phyloP scores from a whole-genome alignment of 2,329 filamentous ascomycete genomes.

The Exophiala oligosperma region DNA sequence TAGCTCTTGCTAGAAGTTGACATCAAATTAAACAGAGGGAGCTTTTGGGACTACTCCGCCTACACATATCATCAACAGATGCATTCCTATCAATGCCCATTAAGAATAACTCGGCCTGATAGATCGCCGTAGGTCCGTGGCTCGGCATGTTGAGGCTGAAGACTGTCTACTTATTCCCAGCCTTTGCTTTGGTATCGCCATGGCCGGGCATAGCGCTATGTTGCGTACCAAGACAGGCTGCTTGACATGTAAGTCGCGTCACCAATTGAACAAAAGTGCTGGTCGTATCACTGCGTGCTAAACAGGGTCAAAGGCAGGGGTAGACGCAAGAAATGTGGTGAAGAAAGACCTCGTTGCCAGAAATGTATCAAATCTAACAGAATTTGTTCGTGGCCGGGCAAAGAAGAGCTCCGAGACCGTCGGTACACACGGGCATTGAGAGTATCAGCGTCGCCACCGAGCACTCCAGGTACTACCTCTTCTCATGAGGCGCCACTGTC shows the following conservation, averaged over 20 bases:
- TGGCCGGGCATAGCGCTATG: slow-evolving; percentile 2
- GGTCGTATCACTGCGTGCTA: no score
- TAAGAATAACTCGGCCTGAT: no score
- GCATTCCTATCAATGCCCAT: no score
- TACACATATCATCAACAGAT: no score
- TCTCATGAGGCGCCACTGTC: not conserved
- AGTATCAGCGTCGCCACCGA: slow-evolving; percentile 1
- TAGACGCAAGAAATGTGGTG: slow-evolving; percentile 20
- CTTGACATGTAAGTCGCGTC: slow-evolving; percentile 14
- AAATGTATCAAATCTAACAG: slow-evolving; percentile 24
- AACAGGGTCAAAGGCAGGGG: slow-evolving; percentile 1
- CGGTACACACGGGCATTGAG: slow-evolving; percentile 15
- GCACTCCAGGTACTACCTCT: not conserved
- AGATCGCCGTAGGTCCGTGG: no score
- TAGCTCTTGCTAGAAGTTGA: no score
- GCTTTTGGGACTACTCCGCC: no score
- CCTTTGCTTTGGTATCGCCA: not conserved
- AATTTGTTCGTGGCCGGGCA: slow-evolving; percentile 16
- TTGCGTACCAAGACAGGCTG: slow-evolving; percentile 23
- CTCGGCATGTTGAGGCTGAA: no score
- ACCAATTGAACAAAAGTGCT: not conserved
- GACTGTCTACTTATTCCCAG: not conserved
- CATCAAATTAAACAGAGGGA: no score
- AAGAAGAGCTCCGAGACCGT: slow-evolving; percentile 20
- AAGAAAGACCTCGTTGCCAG: slow-evolving; percentile 13